Conservation (phyloP, 148 eudicot species). For the Hydrangea macrophylla region DNA sequence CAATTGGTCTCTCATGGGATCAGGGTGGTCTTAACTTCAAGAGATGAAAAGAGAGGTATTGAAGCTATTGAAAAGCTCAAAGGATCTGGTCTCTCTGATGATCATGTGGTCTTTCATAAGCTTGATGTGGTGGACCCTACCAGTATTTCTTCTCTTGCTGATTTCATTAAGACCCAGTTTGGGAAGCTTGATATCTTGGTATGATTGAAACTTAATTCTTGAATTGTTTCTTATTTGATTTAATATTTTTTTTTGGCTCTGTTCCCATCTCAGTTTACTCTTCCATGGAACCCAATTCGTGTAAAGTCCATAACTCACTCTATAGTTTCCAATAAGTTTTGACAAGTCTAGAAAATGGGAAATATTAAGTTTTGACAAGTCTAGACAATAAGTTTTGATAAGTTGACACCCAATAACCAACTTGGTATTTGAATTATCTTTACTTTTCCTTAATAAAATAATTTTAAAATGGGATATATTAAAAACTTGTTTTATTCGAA, state of each 20-base stretch:
- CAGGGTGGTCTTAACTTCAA: conserved; percentile 20
- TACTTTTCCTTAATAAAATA: too few species aligned
- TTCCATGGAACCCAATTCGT: not conserved
- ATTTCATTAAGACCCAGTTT: conserved; percentile 22
- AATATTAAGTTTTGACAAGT: too few species aligned
- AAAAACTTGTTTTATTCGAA: too few species aligned
- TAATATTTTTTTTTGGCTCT: not conserved
- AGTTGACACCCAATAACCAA: too few species aligned
- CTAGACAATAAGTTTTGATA: too few species aligned
- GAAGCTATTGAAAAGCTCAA: conserved; percentile 29
- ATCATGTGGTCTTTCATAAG: conserved; percentile 21
- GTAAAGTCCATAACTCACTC: too few species aligned
- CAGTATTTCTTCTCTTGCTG: conserved; percentile 23
- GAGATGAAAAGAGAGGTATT: conserved; percentile 27
- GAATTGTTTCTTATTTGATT: too few species aligned
- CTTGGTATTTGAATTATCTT: too few species aligned
- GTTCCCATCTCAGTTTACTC: not conserved
- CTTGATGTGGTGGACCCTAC: conserved; percentile 24
- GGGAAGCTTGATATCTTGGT: conserved; percentile 35
- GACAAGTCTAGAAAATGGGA: too few species aligned
- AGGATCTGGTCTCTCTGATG: conserved; percentile 14
- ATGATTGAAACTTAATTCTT: too few species aligned
- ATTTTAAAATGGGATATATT: too few species aligned
- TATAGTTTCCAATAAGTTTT: too few species aligned
- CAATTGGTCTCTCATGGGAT: conserved; percentile 23